A percentile compares a stretch with the other conserved stretches of the same genome.
These are phyloP conservation scores for Entelexis sorbosivorans DNA, from an alignment of 1,139 yeast species.

Conservation along the genomic window DNA sequence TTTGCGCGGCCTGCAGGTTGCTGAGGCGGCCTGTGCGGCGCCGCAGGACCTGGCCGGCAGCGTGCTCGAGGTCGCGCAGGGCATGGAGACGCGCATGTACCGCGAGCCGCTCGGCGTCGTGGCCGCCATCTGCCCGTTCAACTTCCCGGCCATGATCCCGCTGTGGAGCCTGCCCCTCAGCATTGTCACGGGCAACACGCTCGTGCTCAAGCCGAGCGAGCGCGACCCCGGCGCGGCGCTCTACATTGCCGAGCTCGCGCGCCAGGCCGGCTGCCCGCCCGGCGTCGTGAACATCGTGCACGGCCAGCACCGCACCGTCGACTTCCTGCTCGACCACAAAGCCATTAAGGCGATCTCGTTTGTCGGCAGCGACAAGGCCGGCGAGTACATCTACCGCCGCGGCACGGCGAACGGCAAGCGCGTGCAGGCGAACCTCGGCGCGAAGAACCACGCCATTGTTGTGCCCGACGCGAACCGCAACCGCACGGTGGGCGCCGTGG, in stretches of 20 bases:
- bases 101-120: slow-evolving; percentile 55
- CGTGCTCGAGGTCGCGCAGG: slow-evolving; percentile 56
- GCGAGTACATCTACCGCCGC: slow-evolving; percentile 57
- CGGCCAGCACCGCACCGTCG: slow-evolving; percentile 67
- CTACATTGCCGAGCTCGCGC: slow-evolving; percentile 62
- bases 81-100: slow-evolving; percentile 72
- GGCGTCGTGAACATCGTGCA: slow-evolving; percentile 68
- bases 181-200: slow-evolving; percentile 68
- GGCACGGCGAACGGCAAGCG: slow-evolving; percentile 64
- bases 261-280: slow-evolving; percentile 68
- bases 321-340: slow-evolving; percentile 62
- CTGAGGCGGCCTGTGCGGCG: slow-evolving; percentile 47
- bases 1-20: slow-evolving; percentile 69
- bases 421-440: slow-evolving; percentile 69
- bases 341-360: slow-evolving; percentile 69
- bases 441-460: slow-evolving; percentile 64
- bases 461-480: slow-evolving; percentile 62
- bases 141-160: slow-evolving; percentile 82
- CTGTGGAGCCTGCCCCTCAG: slow-evolving; percentile 71
- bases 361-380: slow-evolving; percentile 71
- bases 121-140: slow-evolving; percentile 64
- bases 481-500: slow-evolving; percentile 56
- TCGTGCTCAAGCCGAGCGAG: slow-evolving; percentile 68
- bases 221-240: slow-evolving; percentile 69
- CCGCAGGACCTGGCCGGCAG: slow-evolving; percentile 57